A percentile compares a stretch with the other conserved stretches of the same genome.
Conservation (phyloP, 2,329 filamentous ascomycete genomes). For the Colletotrichum karsti region DNA sequence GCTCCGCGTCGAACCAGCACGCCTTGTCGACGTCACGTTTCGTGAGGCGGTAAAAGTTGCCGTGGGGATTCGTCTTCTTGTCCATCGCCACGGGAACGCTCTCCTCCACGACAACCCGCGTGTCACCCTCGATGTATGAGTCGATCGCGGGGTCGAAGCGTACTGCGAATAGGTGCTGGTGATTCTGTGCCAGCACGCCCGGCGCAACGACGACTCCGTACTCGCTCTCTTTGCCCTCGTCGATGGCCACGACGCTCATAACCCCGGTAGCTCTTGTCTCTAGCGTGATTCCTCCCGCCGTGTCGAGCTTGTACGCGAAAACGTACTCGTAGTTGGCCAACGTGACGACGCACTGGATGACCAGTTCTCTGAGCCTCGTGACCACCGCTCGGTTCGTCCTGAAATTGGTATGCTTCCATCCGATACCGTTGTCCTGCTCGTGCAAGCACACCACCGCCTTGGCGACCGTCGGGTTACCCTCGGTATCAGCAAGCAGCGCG, state of each 20-base stretch:
- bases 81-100: conserved; percentile 48
- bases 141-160: conserved; percentile 74
- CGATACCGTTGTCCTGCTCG: conserved; percentile 75
- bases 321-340: conserved; percentile 76
- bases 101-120: conserved; percentile 56
- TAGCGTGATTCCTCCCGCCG: conserved; percentile 67
- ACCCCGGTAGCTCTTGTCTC: conserved; percentile 75
- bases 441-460: conserved; percentile 74
- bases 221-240: conserved; percentile 54
- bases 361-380: conserved; percentile 67
- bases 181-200: conserved; percentile 73
- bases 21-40: conserved; percentile 56
- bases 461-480: conserved; percentile 60
- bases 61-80: conserved; percentile 64
- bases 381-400: conserved; percentile 70
- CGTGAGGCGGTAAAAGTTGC: conserved; percentile 67
- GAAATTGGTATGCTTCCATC: conserved; percentile 77
- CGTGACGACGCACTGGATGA: conserved; percentile 75
- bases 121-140: conserved; percentile 50
- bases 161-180: conserved; percentile 75
- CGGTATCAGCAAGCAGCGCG: conserved; percentile 57
- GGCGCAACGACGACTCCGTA: conserved; percentile 71
- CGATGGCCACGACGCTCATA: conserved; percentile 67
- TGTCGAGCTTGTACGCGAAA: conserved; percentile 64
- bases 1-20: conserved; percentile 60